These are phyloP conservation scores for Aspergillus funiculosus DNA, from an alignment of 495 filamentous ascomycete genomes.

Conservation along the genomic window DNA sequence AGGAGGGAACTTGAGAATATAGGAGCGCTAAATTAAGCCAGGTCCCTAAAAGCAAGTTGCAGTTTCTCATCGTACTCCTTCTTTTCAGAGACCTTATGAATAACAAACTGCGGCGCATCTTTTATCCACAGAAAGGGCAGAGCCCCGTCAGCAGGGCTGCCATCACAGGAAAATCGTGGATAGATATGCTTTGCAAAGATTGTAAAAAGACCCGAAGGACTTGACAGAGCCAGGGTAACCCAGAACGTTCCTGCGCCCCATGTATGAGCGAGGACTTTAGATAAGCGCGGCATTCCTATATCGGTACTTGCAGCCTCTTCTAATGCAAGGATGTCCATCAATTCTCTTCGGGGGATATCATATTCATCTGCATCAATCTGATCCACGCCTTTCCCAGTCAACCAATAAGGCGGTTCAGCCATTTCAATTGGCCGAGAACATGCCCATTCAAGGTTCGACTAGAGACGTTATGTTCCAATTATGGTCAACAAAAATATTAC, in stretches of 20 bases:
- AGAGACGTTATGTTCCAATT: conserved; percentile 27
- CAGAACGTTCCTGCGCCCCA: conserved; percentile 7
- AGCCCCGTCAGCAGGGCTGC: too few species aligned
- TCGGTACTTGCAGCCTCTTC: too few species aligned
- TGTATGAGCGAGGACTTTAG: neutral
- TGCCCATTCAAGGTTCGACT: conserved; percentile 36
- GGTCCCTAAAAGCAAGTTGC: too few species aligned
- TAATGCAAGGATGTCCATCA: conserved; percentile 15
- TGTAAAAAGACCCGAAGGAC: conserved; percentile 2
- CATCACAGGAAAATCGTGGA: conserved; percentile 4
- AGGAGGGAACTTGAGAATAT: too few species aligned
- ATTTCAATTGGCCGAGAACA: conserved; percentile 32
- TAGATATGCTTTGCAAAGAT: conserved; percentile 7
- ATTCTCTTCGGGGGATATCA: conserved; percentile 12
- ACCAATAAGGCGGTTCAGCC: conserved; percentile 31
- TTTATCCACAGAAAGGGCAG: too few species aligned
- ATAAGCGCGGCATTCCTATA: too few species aligned
- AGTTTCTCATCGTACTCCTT: too few species aligned
- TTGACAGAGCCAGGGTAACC: conserved; percentile 6
- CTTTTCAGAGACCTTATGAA: too few species aligned
- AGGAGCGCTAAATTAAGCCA: too few species aligned
- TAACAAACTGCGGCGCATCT: too few species aligned
- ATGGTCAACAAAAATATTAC: conserved; percentile 29
- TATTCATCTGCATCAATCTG: conserved; percentile 18
- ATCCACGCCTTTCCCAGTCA: conserved; percentile 27